Percentiles rank a stretch among this genome's conserved stretches.
Conservation (phyloP, 192 early-diverging fungal species). For the Mortierella claussenii region DNA sequence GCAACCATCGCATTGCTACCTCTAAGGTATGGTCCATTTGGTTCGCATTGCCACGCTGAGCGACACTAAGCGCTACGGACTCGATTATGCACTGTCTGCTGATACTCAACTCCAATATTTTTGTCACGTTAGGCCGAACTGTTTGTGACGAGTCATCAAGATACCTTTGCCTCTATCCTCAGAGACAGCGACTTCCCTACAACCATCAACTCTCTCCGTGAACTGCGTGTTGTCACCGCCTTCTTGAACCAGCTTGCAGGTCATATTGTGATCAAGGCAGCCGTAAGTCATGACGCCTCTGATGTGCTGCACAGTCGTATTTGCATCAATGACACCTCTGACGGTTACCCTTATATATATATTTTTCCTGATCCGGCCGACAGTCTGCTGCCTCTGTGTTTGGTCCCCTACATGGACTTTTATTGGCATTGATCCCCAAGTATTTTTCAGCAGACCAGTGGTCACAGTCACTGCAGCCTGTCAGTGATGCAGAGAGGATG, state of each 20-base stretch:
- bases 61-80: too few relatives aligned
- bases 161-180: conserved; percentile 67
- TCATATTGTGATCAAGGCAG: conserved; percentile 22
- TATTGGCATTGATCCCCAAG: conserved; percentile 56
- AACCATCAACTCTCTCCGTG: conserved; percentile 56
- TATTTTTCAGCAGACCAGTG: conserved; percentile 55
- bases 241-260: conserved; percentile 58
- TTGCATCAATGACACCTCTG: too few relatives aligned
- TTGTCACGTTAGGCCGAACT: conserved; percentile 52
- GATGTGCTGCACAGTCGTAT: too few relatives aligned
- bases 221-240: conserved; percentile 62
- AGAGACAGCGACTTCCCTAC: conserved; percentile 54
- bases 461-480: conserved; percentile 49
- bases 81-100: too few relatives aligned
- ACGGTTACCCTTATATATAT: background rate
- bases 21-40: conserved; percentile 26
- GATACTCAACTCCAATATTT: too few relatives aligned
- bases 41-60: too few relatives aligned
- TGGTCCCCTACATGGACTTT: conserved; percentile 55
- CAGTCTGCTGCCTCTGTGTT: conserved; percentile 56
- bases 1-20: conserved; percentile 45
- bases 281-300: conserved; percentile 18
- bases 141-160: conserved; percentile 55
- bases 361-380: background rate
- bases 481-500: conserved; percentile 42